Evolutionary conservation across 345 rosid genomes (phyloP).

Genomic region (Melaleuca quinquenervia): DNA sequence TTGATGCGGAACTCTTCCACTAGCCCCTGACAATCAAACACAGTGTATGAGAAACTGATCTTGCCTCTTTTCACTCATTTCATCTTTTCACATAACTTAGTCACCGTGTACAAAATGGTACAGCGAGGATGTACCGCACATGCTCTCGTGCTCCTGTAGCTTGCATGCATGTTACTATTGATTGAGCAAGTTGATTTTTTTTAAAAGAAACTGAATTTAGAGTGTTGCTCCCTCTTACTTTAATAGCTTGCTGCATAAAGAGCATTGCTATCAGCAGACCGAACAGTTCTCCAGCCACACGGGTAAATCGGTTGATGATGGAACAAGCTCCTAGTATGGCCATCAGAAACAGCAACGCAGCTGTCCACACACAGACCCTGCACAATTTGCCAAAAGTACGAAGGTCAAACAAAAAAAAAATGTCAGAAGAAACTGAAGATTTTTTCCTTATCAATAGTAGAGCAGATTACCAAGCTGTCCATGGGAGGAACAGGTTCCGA

Average conservation of each 20-base stretch:
- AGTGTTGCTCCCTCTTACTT: slow-evolving; percentile 25
- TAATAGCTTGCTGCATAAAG: slow-evolving; percentile 96
- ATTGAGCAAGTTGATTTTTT: neutral
- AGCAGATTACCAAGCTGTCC: slow-evolving; percentile 75
- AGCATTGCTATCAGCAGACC: slow-evolving; percentile 98
- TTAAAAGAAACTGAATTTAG: neutral
- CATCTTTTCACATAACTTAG: neutral
- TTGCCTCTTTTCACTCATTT: neutral
- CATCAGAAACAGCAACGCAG: slow-evolving; percentile 66
- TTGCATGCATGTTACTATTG: neutral
- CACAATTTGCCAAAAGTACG: slow-evolving; percentile 1
- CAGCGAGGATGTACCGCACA: neutral
- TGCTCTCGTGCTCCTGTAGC: neutral
- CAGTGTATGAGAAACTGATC: neutral
- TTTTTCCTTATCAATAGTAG: neutral
- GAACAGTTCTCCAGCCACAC: slow-evolving; percentile 87
- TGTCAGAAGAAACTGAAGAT: neutral
- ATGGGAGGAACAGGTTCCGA: slow-evolving; percentile 69
- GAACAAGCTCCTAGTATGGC: slow-evolving; percentile 94
- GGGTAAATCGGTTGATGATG: slow-evolving; percentile 87
- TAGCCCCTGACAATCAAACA: slow-evolving; percentile 40
- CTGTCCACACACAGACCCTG: slow-evolving; percentile 98
- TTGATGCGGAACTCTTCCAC: slow-evolving; percentile 79
- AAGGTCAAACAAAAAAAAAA: neutral
- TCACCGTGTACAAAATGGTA: neutral